A percentile compares a stretch with the other conserved stretches of the same genome.
Conservation (phyloP, 257 asterid species). For the Rubia yunnanensis region DNA sequence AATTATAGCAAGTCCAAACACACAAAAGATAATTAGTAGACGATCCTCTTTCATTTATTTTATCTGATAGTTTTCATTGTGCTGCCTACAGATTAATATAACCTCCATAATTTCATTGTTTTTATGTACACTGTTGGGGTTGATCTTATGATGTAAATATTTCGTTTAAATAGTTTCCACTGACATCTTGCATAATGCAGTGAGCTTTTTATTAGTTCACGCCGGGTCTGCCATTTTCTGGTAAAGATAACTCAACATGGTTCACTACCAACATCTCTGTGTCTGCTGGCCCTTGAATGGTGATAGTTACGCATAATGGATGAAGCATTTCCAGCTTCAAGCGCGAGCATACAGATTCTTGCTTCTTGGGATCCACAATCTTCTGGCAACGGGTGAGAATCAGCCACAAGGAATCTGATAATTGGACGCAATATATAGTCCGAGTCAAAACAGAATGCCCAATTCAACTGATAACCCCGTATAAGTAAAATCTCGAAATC, state of each 20-base stretch:
- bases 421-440: not conserved
- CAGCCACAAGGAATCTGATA: conserved; percentile 69
- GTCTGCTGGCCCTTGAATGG: conserved; percentile 74
- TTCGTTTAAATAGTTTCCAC: too few relatives aligned
- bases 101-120: too few relatives aligned
- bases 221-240: conserved; percentile 90
- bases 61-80: too few relatives aligned
- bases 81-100: too few relatives aligned
- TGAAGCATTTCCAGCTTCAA: conserved; percentile 75
- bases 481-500: not conserved
- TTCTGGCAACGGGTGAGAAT: conserved; percentile 46
- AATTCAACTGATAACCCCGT: not conserved
- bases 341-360: conserved; percentile 50
- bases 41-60: too few relatives aligned
- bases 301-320: conserved; percentile 62
- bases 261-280: conserved; percentile 78
- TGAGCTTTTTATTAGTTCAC: too few relatives aligned
- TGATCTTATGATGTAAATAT: too few relatives aligned
- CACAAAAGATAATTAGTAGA: too few relatives aligned
- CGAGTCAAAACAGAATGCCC: not conserved
- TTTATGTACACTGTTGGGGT: too few relatives aligned
- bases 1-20: too few relatives aligned
- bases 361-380: conserved; percentile 72
- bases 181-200: too few relatives aligned
- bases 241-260: conserved; percentile 77